phyloP scores from a whole-genome alignment of 2,329 filamentous ascomycete species.

The Blastomyces percursus region DNA sequence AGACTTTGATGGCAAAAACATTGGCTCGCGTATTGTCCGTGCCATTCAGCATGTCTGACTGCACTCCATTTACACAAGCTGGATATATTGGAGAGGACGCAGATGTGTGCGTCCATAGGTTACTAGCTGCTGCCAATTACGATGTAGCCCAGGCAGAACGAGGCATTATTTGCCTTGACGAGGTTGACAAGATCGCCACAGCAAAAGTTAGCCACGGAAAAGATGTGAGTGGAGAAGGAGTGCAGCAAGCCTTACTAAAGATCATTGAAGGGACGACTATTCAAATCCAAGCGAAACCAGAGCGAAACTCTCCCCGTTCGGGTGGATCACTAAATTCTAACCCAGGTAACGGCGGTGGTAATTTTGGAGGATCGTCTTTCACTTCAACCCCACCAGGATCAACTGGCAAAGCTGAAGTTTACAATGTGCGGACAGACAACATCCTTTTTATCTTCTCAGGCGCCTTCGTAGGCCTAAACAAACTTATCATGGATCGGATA shows the following conservation, averaged over 20 bases:
- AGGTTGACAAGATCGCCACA: slow-evolving; percentile 94
- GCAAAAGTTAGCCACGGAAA: slow-evolving; percentile 79
- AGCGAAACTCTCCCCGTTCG: slow-evolving; percentile 33
- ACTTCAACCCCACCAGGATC: slow-evolving; percentile 10
- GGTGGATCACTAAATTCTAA: slow-evolving; percentile 30
- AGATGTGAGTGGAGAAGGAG: slow-evolving; percentile 91
- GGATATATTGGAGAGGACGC: slow-evolving; percentile 97
- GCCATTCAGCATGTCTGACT: slow-evolving; percentile 90
- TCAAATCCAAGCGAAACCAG: slow-evolving; percentile 71
- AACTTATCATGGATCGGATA: slow-evolving; percentile 75
- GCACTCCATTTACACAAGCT: slow-evolving; percentile 89
- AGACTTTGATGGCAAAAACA: slow-evolving; percentile 87
- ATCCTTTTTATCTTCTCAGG: slow-evolving; percentile 96
- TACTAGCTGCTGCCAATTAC: slow-evolving; percentile 84
- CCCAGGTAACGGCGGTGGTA: slow-evolving; percentile 18
- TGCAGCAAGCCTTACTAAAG: slow-evolving; percentile 90
- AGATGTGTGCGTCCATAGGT: slow-evolving; percentile 84
- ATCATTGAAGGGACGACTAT: slow-evolving; percentile 93
- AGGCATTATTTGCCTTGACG: slow-evolving; percentile 90
- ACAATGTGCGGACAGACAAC: slow-evolving; percentile 80
- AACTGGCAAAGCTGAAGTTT: slow-evolving; percentile 46
- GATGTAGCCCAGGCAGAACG: slow-evolving; percentile 73
- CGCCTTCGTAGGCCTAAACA: slow-evolving; percentile 86
- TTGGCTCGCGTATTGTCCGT: slow-evolving; percentile 87
- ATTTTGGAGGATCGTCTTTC: slow-evolving; percentile 13